phyloP scores from a whole-genome alignment of 345 rosid genomes.

The Stellera chamaejasme region DNA sequence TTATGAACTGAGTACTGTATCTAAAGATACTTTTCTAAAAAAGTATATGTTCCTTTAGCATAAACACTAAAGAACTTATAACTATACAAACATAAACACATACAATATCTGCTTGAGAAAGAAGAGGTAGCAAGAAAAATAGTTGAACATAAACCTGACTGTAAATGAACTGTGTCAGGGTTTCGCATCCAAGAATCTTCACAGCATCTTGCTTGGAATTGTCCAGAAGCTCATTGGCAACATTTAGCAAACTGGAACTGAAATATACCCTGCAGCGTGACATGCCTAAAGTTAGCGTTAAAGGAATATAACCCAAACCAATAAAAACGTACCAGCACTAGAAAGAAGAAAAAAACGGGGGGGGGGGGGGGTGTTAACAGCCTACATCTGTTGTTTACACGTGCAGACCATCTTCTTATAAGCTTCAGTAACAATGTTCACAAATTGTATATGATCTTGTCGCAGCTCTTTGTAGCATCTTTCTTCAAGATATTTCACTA shows the following conservation, averaged over 20 bases:
- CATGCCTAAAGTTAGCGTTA: neutral
- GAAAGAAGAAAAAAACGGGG: neutral
- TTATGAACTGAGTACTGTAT: too few species aligned
- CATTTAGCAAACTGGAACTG: slow-evolving; percentile 69
- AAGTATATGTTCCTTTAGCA: too few species aligned
- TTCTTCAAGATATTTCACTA: slow-evolving; percentile 88
- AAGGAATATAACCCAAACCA: neutral
- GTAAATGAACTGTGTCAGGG: slow-evolving; percentile 68
- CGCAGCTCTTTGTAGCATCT: slow-evolving; percentile 85
- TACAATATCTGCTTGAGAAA: neutral
- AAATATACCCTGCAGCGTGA: slow-evolving; percentile 64
- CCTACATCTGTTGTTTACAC: slow-evolving; percentile 90
- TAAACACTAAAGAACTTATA: too few species aligned
- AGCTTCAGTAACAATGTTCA: slow-evolving; percentile 55
- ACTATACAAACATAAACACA: too few species aligned
- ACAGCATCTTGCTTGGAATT: slow-evolving; percentile 58
- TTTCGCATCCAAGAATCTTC: slow-evolving; percentile 80
- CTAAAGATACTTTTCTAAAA: too few species aligned
- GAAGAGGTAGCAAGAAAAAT: neutral
- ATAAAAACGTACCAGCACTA: neutral
- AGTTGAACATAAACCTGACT: slow-evolving; percentile 56
- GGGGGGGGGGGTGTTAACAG: neutral
- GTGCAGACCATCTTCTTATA: slow-evolving; percentile 69
- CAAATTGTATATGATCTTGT: slow-evolving; percentile 51
- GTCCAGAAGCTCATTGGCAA: slow-evolving; percentile 66